A percentile compares a stretch with the other conserved stretches of the same genome.
Evolutionary conservation across 2,329 filamentous ascomycete species (phyloP).

Genomic region (Bipolaris victoriae): DNA sequence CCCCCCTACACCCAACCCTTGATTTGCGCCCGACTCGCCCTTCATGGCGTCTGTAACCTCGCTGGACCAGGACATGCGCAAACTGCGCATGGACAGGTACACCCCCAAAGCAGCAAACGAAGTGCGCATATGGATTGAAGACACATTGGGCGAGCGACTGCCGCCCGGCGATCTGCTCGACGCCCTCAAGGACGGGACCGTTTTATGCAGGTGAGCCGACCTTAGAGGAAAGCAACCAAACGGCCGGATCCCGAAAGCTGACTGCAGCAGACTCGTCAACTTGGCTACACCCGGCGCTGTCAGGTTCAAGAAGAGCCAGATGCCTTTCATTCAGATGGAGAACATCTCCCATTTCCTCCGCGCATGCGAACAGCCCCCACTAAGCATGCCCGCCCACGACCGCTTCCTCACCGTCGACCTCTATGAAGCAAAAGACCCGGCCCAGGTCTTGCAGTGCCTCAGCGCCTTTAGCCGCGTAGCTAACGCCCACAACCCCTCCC

Average conservation of each 20-base stretch:
- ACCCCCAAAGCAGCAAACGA: conserved; percentile 90
- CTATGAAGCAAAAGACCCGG: conserved; percentile 93
- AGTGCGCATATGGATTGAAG: conserved; percentile 84
- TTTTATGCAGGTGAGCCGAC: conserved; percentile 81
- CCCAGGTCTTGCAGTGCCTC: conserved; percentile 92
- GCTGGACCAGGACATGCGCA: conserved; percentile 93
- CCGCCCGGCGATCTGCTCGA: conserved; percentile 79
- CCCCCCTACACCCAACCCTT: background rate
- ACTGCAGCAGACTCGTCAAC: conserved; percentile 74
- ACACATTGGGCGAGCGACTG: conserved; percentile 74
- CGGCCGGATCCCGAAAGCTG: background rate
- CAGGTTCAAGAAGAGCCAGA: conserved; percentile 87
- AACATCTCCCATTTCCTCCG: conserved; percentile 96
- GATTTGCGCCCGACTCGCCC: conserved; percentile 24
- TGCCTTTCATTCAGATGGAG: conserved; percentile 99
- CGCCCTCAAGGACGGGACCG: conserved; percentile 85
- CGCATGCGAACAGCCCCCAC: conserved; percentile 81
- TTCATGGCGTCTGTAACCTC: conserved; percentile 91
- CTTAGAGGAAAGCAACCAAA: background rate
- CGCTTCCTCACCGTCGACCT: conserved; percentile 96
- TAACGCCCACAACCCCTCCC: conserved; percentile 72
- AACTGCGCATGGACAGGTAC: conserved; percentile 89
- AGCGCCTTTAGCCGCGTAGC: conserved; percentile 90
- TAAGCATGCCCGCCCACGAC: conserved; percentile 91
- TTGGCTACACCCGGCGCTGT: conserved; percentile 77